Evolutionary conservation across 176 grass and related monocot genomes (phyloP).

Genomic region (Aegilops speltoides): DNA sequence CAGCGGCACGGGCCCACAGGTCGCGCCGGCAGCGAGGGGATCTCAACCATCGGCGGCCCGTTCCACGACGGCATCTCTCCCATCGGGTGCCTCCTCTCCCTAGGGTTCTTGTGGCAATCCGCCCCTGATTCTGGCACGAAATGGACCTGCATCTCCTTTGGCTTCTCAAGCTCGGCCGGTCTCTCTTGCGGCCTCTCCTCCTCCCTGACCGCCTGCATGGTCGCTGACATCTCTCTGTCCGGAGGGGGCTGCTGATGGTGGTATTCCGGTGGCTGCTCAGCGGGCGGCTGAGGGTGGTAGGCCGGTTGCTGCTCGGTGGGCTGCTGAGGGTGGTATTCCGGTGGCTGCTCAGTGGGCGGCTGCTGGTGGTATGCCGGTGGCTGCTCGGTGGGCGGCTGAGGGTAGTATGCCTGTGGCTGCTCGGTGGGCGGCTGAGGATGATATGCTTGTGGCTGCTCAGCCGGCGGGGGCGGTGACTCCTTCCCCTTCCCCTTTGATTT

Average conservation of each 20-base stretch:
- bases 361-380: not conserved
- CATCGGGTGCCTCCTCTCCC: not conserved
- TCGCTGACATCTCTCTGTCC: not conserved
- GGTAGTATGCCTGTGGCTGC: not conserved
- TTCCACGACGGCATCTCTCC: conserved; percentile 32
- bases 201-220: not conserved
- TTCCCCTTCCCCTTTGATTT: conserved; percentile 4
- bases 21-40: not conserved
- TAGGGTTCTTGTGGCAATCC: not conserved
- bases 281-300: not conserved
- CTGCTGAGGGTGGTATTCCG: not conserved
- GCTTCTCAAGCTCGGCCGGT: conserved; percentile 4
- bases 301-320: not conserved
- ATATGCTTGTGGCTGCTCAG: not conserved
- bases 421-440: not conserved
- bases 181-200: not conserved
- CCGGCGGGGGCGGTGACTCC: not conserved
- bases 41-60: not conserved
- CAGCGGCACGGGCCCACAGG: not conserved
- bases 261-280: not conserved
- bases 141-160: not conserved
- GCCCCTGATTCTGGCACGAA: not conserved
- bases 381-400: not conserved
- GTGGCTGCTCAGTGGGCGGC: not conserved
- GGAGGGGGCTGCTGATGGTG: not conserved